Evolutionary conservation across 805 yeast genomes (phyloP).

Genomic region (Metschnikowia hibisci): DNA sequence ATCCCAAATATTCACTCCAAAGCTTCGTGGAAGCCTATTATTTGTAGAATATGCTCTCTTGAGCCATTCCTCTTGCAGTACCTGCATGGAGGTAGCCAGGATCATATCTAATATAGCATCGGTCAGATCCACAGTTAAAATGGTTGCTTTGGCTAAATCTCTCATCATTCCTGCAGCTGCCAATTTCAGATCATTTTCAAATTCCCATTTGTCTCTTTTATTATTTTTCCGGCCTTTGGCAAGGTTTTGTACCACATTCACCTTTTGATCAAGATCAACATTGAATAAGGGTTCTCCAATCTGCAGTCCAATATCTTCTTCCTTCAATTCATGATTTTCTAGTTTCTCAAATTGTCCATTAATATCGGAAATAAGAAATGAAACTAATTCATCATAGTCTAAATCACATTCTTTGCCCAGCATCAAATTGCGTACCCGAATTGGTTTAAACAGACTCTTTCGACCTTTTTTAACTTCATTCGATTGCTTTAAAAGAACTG

Average conservation of each 20-base stretch:
- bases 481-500: conserved; percentile 74
- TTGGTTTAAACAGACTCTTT: conserved; percentile 59
- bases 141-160: conserved; percentile 61
- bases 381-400: conserved; percentile 60
- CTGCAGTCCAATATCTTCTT: not conserved
- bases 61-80: conserved; percentile 70
- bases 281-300: conserved; percentile 29
- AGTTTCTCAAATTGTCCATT: conserved; percentile 7
- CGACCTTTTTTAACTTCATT: conserved; percentile 33
- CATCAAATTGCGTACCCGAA: conserved; percentile 63
- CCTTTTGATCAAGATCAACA: conserved; percentile 49
- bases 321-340: conserved; percentile 3
- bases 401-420: conserved; percentile 67
- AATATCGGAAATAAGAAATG: conserved; percentile 23
- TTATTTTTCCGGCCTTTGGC: conserved; percentile 78
- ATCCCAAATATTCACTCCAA: conserved; percentile 68
- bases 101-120: conserved; percentile 87
- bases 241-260: conserved; percentile 68
- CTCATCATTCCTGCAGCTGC: conserved; percentile 54
- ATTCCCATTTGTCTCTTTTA: conserved; percentile 70
- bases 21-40: conserved; percentile 79
- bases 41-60: conserved; percentile 74
- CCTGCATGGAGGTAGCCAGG: conserved; percentile 66
- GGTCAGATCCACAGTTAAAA: conserved; percentile 71
- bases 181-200: conserved; percentile 67